Percentiles rank a stretch among this genome's conserved stretches.
phyloP scores from a whole-genome alignment of 192 early-diverging fungal genomes.

The Anaeromyces robustus region DNA sequence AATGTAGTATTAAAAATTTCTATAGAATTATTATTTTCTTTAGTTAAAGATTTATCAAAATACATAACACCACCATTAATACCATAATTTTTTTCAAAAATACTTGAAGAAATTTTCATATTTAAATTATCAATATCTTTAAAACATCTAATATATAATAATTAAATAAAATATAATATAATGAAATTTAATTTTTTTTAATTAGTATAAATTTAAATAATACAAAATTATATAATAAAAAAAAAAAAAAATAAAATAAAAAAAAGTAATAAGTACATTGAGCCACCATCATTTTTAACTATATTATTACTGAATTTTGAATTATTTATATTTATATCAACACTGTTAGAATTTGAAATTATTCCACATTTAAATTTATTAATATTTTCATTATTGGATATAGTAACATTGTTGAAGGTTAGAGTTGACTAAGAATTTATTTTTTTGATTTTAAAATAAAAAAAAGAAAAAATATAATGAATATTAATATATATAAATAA shows the following conservation, averaged over 20 bases:
- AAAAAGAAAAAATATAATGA: no score
- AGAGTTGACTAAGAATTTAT: no score
- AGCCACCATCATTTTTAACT: not conserved
- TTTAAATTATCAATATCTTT: not conserved
- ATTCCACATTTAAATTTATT: not conserved
- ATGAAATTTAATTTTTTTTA: no score
- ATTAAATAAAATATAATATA: no score
- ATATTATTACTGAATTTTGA: not conserved
- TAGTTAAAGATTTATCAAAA: not conserved
- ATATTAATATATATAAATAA: no score
- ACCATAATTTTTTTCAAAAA: not conserved
- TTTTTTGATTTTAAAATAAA: no score
- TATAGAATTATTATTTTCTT: not conserved
- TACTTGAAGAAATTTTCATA: not conserved
- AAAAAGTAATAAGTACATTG: not conserved
- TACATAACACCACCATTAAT: not conserved
- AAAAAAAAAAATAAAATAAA: not conserved
- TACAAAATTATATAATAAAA: not conserved
- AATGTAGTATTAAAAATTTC: not conserved
- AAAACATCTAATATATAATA: not conserved
- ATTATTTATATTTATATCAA: not conserved
- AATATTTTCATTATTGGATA: not conserved
- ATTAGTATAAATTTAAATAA: not conserved
- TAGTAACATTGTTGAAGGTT: not conserved
- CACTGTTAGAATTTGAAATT: not conserved